phyloP scores from a whole-genome alignment of 495 filamentous ascomycete genomes.

The Elasticomyces elasticus region DNA sequence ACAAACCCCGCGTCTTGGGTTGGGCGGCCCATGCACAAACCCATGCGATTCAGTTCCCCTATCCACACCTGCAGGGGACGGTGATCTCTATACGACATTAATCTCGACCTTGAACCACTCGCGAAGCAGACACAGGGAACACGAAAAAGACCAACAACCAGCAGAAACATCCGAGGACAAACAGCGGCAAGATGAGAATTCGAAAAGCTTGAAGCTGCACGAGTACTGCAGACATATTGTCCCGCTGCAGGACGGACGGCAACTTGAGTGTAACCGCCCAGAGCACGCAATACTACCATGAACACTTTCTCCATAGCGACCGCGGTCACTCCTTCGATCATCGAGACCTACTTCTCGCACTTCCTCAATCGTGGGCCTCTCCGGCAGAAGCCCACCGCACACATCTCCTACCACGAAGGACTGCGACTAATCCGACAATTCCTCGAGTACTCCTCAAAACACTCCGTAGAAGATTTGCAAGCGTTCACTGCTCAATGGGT shows the following conservation, averaged over 20 bases:
- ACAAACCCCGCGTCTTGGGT: no score
- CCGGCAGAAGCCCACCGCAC: conserved; percentile 67
- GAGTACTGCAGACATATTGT: neutral
- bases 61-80: no score
- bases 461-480: conserved; percentile 86
- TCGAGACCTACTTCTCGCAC: conserved; percentile 70
- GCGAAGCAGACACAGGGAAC: neutral
- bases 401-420: conserved; percentile 90
- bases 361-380: conserved; percentile 71
- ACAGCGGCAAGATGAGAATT: no score
- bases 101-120: no score
- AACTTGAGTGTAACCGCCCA: neutral
- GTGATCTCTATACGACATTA: no score
- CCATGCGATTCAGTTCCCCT: no score
- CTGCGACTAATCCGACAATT: conserved; percentile 80
- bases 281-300: conserved; percentile 42
- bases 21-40: no score
- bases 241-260: neutral
- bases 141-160: neutral
- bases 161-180: neutral
- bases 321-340: conserved; percentile 67
- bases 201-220: neutral
- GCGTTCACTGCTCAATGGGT: conserved; percentile 84
- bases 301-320: conserved; percentile 63
- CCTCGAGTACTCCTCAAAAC: conserved; percentile 67